Base-by-base conservation (phyloP, 176 grass and related monocot species). In the Bothriochloa decipiens region DNA sequence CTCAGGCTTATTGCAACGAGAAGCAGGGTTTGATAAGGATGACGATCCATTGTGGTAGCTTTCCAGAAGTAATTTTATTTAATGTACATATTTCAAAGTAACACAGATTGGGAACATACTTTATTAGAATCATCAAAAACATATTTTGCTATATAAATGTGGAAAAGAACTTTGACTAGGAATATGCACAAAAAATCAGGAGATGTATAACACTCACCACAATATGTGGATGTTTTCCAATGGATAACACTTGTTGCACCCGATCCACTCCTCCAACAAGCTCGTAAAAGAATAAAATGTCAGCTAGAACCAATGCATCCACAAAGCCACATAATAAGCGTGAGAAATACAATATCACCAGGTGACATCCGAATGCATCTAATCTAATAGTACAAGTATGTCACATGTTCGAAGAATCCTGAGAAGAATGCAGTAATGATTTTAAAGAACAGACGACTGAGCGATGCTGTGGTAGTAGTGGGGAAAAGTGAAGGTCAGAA, bases 201-300 rank as follows among this genome's bases (percentile, higher is more conserved):
- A 75, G 37, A 55, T 42, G 16, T 40, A 77, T 58, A 11, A 43
- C 42, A 86, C 85, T 89, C 85, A 98, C 96, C 80, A 95, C 87
- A 77, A 95, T 90, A 90, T 98, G 96, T 26, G 93, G 93, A 39
- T 83, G 91, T 77, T 95, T 95, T 71, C 64, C 93, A 76, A 98
- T 61, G 83, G 93, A 89, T 82, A 91, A 77, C 17, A 88, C 83
- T 92, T 98, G 96, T 40, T 92, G 93, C 69, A 91, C 85, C 81
- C 94, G 89, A 77, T 95, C 93, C 12, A 98, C 83, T 76, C 96
- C 96, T 40, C 96, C 96, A 52, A 95, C 93, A 92, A 98, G 85
- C 96, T 98, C 82, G 53, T 6, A 20, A 70, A 81, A 85, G 47
- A 17, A 37, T 12, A 47, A 62, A 72, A 41, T 67, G 13, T 64